phyloP scores from a whole-genome alignment of 345 rosid genomes.

The Cardamine chenopodiifolia region DNA sequence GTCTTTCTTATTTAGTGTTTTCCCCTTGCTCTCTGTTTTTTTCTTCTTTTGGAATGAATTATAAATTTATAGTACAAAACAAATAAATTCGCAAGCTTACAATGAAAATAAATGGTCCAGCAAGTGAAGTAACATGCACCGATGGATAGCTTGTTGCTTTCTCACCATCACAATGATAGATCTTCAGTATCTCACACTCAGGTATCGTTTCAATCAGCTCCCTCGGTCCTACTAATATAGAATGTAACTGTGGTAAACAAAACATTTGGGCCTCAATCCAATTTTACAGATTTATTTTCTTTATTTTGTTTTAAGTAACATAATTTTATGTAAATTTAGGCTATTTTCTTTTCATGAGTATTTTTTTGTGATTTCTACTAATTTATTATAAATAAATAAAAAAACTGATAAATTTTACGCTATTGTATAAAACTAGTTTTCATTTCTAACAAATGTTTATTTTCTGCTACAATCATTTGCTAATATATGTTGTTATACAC shows the following conservation, averaged over 20 bases:
- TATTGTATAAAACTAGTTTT: background rate
- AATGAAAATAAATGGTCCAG: constrained; percentile 32
- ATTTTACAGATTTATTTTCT: background rate
- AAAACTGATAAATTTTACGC: background rate
- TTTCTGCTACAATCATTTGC: background rate
- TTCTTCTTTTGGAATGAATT: constrained; percentile 9
- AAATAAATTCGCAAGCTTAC: constrained; percentile 24
- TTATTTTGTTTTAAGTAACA: background rate
- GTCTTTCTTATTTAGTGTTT: constrained; percentile 18
- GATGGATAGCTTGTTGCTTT: constrained; percentile 16
- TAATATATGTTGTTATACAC: background rate
- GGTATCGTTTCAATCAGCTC: constrained; percentile 35
- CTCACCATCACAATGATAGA: constrained; percentile 24
- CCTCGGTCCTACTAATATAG: constrained; percentile 7
- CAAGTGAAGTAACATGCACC: constrained; percentile 40
- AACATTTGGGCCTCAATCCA: background rate
- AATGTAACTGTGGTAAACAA: background rate
- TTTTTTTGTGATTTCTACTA: background rate
- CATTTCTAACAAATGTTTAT: background rate
- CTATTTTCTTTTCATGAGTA: background rate
- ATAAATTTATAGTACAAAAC: background rate
- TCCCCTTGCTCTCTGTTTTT: constrained; percentile 5
- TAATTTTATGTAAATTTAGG: background rate
- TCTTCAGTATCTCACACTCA: constrained; percentile 31
- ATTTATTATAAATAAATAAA: background rate